A percentile compares a stretch with the other conserved stretches of the same genome.
These are phyloP conservation scores for Ziziphus jujuba DNA, from an alignment of 306 rosid genomes.

Conservation along the genomic window DNA sequence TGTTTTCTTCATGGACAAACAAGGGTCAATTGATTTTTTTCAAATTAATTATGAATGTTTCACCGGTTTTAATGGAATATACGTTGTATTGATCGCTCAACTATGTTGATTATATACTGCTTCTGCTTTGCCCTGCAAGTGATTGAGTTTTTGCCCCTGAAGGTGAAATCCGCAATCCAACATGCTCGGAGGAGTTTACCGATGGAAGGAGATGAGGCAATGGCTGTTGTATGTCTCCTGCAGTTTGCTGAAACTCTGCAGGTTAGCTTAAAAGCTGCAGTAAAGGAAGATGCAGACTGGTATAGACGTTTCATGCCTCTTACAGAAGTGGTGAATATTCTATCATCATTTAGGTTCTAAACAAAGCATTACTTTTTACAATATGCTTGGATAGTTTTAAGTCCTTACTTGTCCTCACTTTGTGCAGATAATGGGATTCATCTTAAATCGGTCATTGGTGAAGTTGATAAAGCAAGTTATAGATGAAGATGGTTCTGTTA, in stretches of 20 bases:
- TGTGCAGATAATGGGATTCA: conserved; percentile 73
- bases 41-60: background rate
- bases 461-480: conserved; percentile 69
- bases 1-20: too few relatives aligned
- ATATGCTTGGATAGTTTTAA: conserved; percentile 17
- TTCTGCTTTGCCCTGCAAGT: conserved; percentile 23
- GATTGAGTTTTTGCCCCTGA: conserved; percentile 38
- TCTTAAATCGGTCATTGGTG: conserved; percentile 62
- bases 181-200: conserved; percentile 57
- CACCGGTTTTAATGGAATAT: background rate
- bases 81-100: conserved; percentile 1
- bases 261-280: conserved; percentile 59
- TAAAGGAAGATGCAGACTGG: conserved; percentile 79
- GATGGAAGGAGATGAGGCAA: conserved; percentile 62
- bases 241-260: conserved; percentile 66
- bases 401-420: conserved; percentile 6
- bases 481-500: conserved; percentile 80
- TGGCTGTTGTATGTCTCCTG: conserved; percentile 62
- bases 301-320: conserved; percentile 81
- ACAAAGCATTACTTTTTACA: conserved; percentile 7
- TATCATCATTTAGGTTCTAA: conserved; percentile 11
- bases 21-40: background rate
- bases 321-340: conserved; percentile 66
- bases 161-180: conserved; percentile 81
- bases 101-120: background rate